Conservation (phyloP, 1,139 yeast genomes). For the Wickerhamomyces sp. region DNA sequence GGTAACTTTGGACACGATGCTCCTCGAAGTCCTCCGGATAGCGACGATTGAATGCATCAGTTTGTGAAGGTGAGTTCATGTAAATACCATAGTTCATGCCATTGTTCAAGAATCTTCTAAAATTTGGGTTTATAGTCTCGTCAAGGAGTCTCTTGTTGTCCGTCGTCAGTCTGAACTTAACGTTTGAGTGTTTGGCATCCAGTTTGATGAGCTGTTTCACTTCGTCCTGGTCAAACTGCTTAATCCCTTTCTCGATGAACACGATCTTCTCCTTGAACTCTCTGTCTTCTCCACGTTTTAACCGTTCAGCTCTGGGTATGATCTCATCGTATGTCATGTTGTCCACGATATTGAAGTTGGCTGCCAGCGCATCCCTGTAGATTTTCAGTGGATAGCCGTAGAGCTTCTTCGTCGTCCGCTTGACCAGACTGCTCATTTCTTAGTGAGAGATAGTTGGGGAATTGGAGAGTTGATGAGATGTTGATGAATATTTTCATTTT, state of each 20-base stretch:
- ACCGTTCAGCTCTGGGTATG: not conserved
- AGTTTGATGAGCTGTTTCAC: constrained; percentile 8
- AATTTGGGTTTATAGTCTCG: constrained; percentile 8
- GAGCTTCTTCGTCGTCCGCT: too few relatives aligned
- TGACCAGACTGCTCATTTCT: not conserved
- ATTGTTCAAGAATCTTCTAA: constrained; percentile 17
- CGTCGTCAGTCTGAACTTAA: constrained; percentile 14
- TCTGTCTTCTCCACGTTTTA: constrained; percentile 1
- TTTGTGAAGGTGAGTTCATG: constrained; percentile 12
- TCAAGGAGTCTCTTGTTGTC: constrained; percentile 5
- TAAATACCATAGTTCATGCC: constrained; percentile 13
- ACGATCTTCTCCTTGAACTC: not conserved
- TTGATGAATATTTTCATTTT: too few relatives aligned
- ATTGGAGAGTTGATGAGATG: too few relatives aligned
- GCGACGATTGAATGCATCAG: constrained; percentile 1
- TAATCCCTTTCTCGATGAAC: constrained; percentile 13
- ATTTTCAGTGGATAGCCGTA: not conserved
- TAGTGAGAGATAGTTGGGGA: not conserved
- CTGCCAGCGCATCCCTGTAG: not conserved
- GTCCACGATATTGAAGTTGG: not conserved
- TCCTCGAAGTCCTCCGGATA: not conserved
- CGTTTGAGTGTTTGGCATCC: constrained; percentile 5
- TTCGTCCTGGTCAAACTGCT: constrained; percentile 13
- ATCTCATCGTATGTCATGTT: not conserved
- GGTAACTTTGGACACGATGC: not conserved